These are phyloP conservation scores for Plantago major DNA, from an alignment of 257 asterid genomes.

Conservation along the genomic window DNA sequence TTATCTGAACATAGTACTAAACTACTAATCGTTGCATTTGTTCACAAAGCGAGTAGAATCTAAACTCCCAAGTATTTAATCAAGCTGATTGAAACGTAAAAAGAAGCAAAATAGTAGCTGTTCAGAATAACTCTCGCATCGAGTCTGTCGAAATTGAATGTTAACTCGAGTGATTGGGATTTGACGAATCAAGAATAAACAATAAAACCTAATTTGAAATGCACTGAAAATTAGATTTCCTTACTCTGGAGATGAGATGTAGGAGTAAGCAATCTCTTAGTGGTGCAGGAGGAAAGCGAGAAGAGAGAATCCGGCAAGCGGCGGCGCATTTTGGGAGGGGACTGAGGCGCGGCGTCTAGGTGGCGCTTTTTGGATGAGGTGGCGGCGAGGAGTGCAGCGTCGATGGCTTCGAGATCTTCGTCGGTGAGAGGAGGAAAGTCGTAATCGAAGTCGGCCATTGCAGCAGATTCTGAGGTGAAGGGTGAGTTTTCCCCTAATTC, in stretches of 20 bases:
- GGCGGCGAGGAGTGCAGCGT: conserved; percentile 43
- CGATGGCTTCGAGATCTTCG: conserved; percentile 66
- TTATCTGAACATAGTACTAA: too few species aligned
- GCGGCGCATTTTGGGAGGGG: conserved; percentile 42
- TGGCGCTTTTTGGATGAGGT: conserved; percentile 31
- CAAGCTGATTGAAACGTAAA: not conserved
- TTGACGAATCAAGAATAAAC: not conserved
- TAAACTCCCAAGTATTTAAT: not conserved
- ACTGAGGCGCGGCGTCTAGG: conserved; percentile 15
- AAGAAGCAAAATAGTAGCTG: too few species aligned
- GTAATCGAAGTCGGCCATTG: conserved; percentile 36
- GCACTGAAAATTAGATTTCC: not conserved
- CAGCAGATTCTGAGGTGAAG: not conserved
- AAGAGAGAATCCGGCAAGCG: conserved; percentile 72
- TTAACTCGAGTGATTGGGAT: not conserved
- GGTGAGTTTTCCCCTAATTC: conserved; percentile 20
- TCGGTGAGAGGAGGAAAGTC: conserved; percentile 69
- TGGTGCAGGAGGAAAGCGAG: conserved; percentile 35
- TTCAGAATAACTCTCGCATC: too few species aligned
- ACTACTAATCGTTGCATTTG: too few species aligned
- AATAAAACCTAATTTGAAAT: not conserved
- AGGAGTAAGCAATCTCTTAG: conserved; percentile 19
- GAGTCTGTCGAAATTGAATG: too few species aligned
- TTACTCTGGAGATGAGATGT: conserved; percentile 33
- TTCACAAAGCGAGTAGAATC: not conserved